Evolutionary conservation across 2,329 filamentous ascomycete genomes (phyloP).

Genomic region (Chaetomiaceae sp.): DNA sequence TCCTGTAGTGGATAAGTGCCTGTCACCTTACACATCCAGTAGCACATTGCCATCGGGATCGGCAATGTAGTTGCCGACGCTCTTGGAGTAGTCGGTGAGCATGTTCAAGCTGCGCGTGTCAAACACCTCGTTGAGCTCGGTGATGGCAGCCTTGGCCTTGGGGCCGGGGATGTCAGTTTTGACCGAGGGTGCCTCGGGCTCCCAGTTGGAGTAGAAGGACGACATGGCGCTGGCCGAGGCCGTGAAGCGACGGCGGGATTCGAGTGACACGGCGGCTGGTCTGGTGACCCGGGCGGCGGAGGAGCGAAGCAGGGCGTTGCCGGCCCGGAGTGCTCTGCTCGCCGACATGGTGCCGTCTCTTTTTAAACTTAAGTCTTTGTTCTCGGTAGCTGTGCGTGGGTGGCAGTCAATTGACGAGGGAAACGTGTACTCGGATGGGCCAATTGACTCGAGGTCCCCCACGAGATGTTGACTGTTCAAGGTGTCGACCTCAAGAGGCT

Average conservation of each 20-base stretch:
- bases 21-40: slow-evolving; percentile 61
- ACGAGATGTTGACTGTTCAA: slow-evolving; percentile 3
- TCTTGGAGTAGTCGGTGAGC: slow-evolving; percentile 70
- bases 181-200: slow-evolving; percentile 50
- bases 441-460: background rate
- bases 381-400: background rate
- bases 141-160: slow-evolving; percentile 62
- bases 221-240: slow-evolving; percentile 26
- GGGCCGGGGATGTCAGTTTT: slow-evolving; percentile 70
- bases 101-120: slow-evolving; percentile 84
- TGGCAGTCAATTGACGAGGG: background rate
- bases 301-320: slow-evolving; percentile 20
- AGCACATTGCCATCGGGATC: slow-evolving; percentile 68
- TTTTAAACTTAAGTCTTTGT: background rate
- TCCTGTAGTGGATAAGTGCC: too few relatives aligned
- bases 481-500: too few relatives aligned
- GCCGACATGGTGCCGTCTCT: slow-evolving; percentile 14
- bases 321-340: slow-evolving; percentile 16
- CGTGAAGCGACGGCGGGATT: slow-evolving; percentile 26
- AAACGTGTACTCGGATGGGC: background rate
- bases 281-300: slow-evolving; percentile 12
- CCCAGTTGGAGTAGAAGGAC: slow-evolving; percentile 31
- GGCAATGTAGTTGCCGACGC: slow-evolving; percentile 74
- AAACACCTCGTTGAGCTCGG: slow-evolving; percentile 72
- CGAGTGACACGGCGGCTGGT: slow-evolving; percentile 10